Evolutionary conservation across 768 basidiomycete genomes (phyloP).

Genomic region (Multifurca ochricompacta): DNA sequence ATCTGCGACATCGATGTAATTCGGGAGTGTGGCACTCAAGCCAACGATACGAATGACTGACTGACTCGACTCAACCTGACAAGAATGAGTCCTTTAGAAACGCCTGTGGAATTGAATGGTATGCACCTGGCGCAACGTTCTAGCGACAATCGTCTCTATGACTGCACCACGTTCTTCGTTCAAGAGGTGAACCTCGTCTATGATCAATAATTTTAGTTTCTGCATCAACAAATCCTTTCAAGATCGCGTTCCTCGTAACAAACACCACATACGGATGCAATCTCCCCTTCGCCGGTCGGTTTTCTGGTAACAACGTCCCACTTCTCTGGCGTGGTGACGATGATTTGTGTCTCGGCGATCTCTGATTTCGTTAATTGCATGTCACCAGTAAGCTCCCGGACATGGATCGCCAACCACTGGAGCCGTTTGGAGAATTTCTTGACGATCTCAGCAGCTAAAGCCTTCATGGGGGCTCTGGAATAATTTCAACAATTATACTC

Average conservation of each 20-base stretch:
- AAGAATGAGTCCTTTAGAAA: neutral
- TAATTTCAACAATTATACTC: neutral
- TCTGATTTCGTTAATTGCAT: conserved; percentile 96
- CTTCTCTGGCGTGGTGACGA: conserved; percentile 98
- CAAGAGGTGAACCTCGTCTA: conserved; percentile 94
- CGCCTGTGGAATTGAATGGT: neutral
- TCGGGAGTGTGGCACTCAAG: conserved; percentile 92
- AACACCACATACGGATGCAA: conserved; percentile 65
- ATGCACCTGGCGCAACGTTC: conserved; percentile 79
- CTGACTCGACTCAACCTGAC: conserved; percentile 90
- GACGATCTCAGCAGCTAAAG: conserved; percentile 90
- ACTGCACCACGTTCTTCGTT: conserved; percentile 98
- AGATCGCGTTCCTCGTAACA: neutral
- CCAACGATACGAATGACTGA: conserved; percentile 95
- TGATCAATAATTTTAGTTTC: conserved; percentile 91
- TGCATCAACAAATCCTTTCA: conserved; percentile 27
- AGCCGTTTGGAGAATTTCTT: conserved; percentile 87
- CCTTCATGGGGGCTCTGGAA: conserved; percentile 93
- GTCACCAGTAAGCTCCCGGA: conserved; percentile 80
- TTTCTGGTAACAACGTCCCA: conserved; percentile 99
- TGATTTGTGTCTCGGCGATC: conserved; percentile 92
- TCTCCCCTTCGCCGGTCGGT: conserved; percentile 92
- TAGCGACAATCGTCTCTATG: conserved; percentile 95
- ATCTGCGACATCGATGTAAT: conserved; percentile 93
- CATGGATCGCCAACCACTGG: conserved; percentile 78